These are phyloP conservation scores for Fonsecaea monophora DNA, from an alignment of 2,329 filamentous ascomycete species.

Conservation along the genomic window DNA sequence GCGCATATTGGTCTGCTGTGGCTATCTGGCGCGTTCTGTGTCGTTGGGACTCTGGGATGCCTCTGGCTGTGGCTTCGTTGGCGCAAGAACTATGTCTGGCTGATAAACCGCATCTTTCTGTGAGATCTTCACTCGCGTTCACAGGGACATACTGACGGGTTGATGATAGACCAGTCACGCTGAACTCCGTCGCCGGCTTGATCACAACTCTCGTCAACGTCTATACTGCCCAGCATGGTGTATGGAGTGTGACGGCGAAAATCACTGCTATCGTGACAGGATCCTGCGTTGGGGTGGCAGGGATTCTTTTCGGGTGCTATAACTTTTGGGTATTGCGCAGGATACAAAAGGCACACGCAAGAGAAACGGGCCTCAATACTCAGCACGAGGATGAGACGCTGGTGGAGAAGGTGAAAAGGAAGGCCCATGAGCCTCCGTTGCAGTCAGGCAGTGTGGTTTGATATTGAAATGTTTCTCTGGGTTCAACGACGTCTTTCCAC, in stretches of 20 bases:
- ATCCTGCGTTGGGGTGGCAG: slow-evolving; percentile 35
- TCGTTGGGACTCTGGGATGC: slow-evolving; percentile 51
- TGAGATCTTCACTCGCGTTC: slow-evolving; percentile 28
- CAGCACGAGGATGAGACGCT: slow-evolving; percentile 30
- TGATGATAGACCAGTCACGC: slow-evolving; percentile 42
- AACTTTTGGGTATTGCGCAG: slow-evolving; percentile 47
- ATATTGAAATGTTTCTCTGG: neutral
- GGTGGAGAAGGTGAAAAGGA: slow-evolving; percentile 36
- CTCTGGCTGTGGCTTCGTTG: slow-evolving; percentile 54
- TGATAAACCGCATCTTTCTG: slow-evolving; percentile 60
- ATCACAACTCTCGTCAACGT: slow-evolving; percentile 59
- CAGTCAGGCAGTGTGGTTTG: slow-evolving; percentile 30
- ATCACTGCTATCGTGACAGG: slow-evolving; percentile 42
- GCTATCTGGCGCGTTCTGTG: slow-evolving; percentile 54
- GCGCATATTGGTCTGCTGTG: slow-evolving; percentile 53
- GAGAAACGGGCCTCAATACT: slow-evolving; percentile 41
- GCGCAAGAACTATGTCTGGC: slow-evolving; percentile 61
- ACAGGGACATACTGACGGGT: slow-evolving; percentile 12
- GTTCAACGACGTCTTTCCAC: neutral
- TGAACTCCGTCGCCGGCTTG: slow-evolving; percentile 60
- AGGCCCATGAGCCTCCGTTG: slow-evolving; percentile 30
- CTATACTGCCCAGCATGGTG: slow-evolving; percentile 46
- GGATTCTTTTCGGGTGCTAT: slow-evolving; percentile 45
- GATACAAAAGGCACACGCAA: slow-evolving; percentile 45
- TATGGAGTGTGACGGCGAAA: slow-evolving; percentile 44